A percentile compares a stretch with the other conserved stretches of the same genome.
These are phyloP conservation scores for Amyloporia xantha DNA, from an alignment of 768 basidiomycete genomes.

Conservation along the genomic window DNA sequence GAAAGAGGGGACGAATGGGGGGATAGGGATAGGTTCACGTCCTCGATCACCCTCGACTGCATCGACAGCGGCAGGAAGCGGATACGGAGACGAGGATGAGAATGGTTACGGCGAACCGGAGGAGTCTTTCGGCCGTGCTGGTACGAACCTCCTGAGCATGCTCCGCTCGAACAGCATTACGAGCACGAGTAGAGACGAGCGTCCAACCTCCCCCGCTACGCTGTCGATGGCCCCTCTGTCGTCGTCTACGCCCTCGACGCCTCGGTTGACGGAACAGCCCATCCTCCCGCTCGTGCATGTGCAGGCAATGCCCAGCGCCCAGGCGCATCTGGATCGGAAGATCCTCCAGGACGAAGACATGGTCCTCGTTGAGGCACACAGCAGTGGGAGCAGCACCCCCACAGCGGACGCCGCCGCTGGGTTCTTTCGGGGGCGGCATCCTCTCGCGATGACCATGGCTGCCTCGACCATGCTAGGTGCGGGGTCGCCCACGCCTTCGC, in stretches of 20 bases:
- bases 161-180: slow-evolving; percentile 35
- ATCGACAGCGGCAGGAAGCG: slow-evolving; percentile 9
- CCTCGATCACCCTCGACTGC: slow-evolving; percentile 48
- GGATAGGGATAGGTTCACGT: no score
- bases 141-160: slow-evolving; percentile 48
- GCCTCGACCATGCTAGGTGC: not conserved
- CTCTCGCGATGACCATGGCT: no score
- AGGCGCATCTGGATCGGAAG: slow-evolving; percentile 29
- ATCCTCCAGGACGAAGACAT: slow-evolving; percentile 34
- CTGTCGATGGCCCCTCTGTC: slow-evolving; percentile 9
- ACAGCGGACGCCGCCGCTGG: not conserved
- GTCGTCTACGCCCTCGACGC: slow-evolving; percentile 16
- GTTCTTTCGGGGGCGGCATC: not conserved
- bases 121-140: slow-evolving; percentile 52
- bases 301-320: slow-evolving; percentile 24
- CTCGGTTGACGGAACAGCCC: slow-evolving; percentile 21
- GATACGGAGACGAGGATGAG: slow-evolving; percentile 14
- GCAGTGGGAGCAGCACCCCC: not conserved
- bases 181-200: no score
- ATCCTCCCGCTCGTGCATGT: slow-evolving; percentile 34
- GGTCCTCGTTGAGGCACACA: slow-evolving; percentile 10
- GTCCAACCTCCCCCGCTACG: slow-evolving; percentile 14
- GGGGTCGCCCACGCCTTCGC: slow-evolving; percentile 12
- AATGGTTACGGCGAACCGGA: slow-evolving; percentile 25
- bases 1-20: no score